A percentile compares a stretch with the other conserved stretches of the same genome.
phyloP scores from a whole-genome alignment of 1,284 basidiomycete genomes.

The Pterula multifida region DNA sequence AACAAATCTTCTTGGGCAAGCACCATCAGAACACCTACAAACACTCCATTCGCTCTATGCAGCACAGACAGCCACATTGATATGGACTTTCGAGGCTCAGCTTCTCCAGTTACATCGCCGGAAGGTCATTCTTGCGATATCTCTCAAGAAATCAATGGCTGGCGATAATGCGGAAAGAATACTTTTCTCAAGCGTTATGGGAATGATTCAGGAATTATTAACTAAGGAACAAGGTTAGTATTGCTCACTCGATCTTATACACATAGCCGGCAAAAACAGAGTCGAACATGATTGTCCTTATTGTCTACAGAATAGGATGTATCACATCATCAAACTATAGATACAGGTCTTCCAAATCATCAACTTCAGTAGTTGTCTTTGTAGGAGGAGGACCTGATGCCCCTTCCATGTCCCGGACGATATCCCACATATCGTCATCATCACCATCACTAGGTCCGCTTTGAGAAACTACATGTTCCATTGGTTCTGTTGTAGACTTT shows the following conservation, averaged over 20 bases:
- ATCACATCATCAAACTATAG: no score
- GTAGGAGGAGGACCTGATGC: neutral
- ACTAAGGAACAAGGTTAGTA: neutral
- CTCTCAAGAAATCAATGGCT: conserved; percentile 31
- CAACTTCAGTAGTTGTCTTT: conserved; percentile 16
- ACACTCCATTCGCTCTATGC: conserved; percentile 76
- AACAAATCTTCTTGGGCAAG: conserved; percentile 66
- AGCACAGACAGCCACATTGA: conserved; percentile 73
- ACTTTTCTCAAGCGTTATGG: conserved; percentile 59
- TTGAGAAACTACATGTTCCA: neutral
- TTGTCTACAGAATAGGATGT: no score
- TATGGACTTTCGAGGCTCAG: conserved; percentile 52
- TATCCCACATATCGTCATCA: conserved; percentile 60
- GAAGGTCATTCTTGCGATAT: conserved; percentile 59
- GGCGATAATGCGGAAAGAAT: conserved; percentile 35
- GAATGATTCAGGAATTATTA: conserved; percentile 40
- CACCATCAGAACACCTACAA: conserved; percentile 48
- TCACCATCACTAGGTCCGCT: conserved; percentile 20
- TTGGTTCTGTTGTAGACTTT: conserved; percentile 9
- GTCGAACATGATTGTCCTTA: no score
- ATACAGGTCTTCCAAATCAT: conserved; percentile 43
- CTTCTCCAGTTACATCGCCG: conserved; percentile 28
- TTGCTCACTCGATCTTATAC: neutral
- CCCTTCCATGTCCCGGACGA: conserved; percentile 44
- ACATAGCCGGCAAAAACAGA: no score